Base-by-base conservation (phyloP, 73 alveolate genomes). In the Urostyla sp. region DNA sequence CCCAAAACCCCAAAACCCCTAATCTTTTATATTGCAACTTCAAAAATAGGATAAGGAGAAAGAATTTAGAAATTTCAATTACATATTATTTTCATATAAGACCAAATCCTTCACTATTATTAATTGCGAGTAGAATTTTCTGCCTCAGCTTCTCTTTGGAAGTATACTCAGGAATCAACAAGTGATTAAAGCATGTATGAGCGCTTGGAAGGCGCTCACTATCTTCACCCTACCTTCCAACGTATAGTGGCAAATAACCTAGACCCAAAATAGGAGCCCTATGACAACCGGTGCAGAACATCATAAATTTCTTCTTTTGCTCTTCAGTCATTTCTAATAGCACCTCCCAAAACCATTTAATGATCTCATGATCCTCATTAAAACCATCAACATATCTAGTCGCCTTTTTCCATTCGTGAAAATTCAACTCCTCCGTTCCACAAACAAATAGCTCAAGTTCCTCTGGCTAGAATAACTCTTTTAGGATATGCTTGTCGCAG, bases 181-280 rank as follows among this genome's bases (percentile, higher is more conserved):
- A 66, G 30, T 75, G 86, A 67, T 92, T 92, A 84, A 92, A 92
- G 84, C 98, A 94, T 23, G 98, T 94, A 75, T 94, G 96, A 10
- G 97, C 96, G 15, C 91, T 57, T 20, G 97, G 97, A 28, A 91
- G 81, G 61, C 74, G 73, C n/a, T 89, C 92, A 37, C 87, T 80
- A 63, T 84, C 94, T 0, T 75, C 88, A 8, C 95, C 97, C 34
- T 87, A 84, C 44, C 78, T 85, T 0, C 91, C 72, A 69, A 91
- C 69, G 50, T 67, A 57, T 69, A 91, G 45, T 46, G 67, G 57
- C 23, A 91, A 72, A 28, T 67, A 37, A 24, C 81, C 84, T 36
- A 93, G 84, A 34, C 98, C 98, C 6, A 82, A 63, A 16, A 93
- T 87, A 7, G 98, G 96, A 0, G 88, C 94, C 57, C 95, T 79